Evolutionary conservation across 768 basidiomycete genomes (phyloP).

Genomic region (Hydnomerulius pinastri): DNA sequence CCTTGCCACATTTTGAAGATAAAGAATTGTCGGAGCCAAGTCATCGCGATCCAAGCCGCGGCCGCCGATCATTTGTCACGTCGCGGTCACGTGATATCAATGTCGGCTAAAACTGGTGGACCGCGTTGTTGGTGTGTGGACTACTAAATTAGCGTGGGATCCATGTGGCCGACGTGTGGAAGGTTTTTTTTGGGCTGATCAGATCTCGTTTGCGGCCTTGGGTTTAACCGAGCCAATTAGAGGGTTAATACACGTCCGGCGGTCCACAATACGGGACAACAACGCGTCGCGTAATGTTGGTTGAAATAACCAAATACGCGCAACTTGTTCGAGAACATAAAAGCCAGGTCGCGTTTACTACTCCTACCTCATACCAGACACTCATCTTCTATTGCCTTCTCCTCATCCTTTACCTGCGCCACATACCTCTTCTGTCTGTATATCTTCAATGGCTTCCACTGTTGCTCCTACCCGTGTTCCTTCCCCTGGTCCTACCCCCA

Average conservation of each 20-base stretch:
- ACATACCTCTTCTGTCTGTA: conserved; percentile 1
- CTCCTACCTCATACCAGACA: not conserved
- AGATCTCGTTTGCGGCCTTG: not conserved
- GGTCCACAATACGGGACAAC: too few relatives aligned
- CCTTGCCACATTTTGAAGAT: too few relatives aligned
- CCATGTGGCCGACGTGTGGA: not conserved
- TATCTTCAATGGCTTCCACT: conserved; percentile 24
- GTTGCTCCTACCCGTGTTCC: conserved; percentile 18
- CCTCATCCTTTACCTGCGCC: not conserved
- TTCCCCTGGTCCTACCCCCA: conserved; percentile 42
- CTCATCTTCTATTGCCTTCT: not conserved
- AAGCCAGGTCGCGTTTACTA: conserved; percentile 1
- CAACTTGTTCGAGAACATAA: conserved; percentile 26
- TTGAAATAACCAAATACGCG: conserved; percentile 32
- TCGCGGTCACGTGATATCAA: too few relatives aligned
- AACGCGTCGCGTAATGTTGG: conserved; percentile 39
- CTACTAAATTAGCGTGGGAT: not conserved
- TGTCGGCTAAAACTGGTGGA: too few relatives aligned
- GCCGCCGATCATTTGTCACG: too few relatives aligned
- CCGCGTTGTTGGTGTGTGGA: too few relatives aligned
- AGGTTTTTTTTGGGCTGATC: not conserved
- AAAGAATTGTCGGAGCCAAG: too few relatives aligned
- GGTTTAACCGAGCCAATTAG: conserved; percentile 13
- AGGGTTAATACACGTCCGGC: conserved; percentile 12
- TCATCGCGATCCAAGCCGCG: too few relatives aligned